Evolutionary conservation across 2,329 filamentous ascomycete species (phyloP), one percentile per base, ranked within the genome.

Genomic region (Cercospora canescens): DNA sequence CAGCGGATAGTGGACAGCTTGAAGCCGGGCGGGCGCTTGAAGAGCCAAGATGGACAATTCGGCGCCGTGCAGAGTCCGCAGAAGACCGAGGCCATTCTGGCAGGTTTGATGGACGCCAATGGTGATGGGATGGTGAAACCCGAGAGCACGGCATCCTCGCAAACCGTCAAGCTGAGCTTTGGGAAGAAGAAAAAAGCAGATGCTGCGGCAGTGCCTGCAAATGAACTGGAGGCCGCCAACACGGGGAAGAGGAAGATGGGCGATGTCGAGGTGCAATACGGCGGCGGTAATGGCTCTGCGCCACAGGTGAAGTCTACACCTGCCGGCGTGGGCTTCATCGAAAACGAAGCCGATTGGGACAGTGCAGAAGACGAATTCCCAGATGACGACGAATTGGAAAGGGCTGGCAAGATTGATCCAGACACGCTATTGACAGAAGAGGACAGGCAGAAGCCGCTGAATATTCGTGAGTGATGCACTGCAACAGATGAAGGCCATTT

Each of bases 331-430:
- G 89, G 89, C 35, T 90, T 90, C 70, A 86, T 91, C 39, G 88
- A 92, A 70, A 83, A 88, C 28, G 83, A 83, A 60, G 87, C 87
- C 67, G 85, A 86, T 62, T 83, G 89, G 35, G 84, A 84, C 61
- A 86, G 86, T 67, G 84, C 84, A 50, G 74, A 75, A 48, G 75
- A 77, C 34, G 74, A 77, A 21, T 74, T 79, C 28, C 77, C 77
- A 2, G 74, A 71, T 50, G 73, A 77, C 50, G 77, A 76, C 63
- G 74, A 75, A 55, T 54, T 79, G 91, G 93, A 72, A 66, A 64
- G 69, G 12, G 93, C 96, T 70, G 94, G 96, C 63, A 81, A 96
- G 62, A 95, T 99, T 71, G 93, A 98, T 76, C 95, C 98, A 78
- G 91, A 97, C 74, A 89, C 88, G 9, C 83, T 99, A 34, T 83